Evolutionary conservation across 176 grass and related monocot genomes (phyloP).

Genomic region (Ensete ventricosum): DNA sequence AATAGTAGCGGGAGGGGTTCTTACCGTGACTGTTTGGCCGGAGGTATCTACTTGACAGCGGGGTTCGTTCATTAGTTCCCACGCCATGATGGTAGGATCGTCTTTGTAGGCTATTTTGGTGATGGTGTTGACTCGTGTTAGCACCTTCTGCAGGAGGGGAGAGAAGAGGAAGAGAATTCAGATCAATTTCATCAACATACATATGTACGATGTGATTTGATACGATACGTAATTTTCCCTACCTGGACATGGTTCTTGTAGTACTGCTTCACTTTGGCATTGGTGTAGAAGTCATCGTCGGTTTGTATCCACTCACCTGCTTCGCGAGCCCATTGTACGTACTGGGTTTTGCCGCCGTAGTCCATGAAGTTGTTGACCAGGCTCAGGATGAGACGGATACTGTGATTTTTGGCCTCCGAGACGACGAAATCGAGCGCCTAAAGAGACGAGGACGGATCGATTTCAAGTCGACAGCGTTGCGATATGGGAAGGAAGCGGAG

Average conservation of each 20-base stretch:
- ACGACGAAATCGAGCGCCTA: constrained; percentile 79
- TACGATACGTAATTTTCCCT: background rate
- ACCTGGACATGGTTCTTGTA: constrained; percentile 74
- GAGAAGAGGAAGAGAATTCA: background rate
- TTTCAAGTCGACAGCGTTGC: background rate
- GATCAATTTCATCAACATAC: background rate
- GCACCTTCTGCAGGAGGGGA: constrained; percentile 27
- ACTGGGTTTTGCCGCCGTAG: constrained; percentile 64
- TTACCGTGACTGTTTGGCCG: constrained; percentile 38
- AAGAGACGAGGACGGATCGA: background rate
- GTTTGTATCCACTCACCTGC: constrained; percentile 21
- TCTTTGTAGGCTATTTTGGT: constrained; percentile 54
- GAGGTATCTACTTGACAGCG: constrained; percentile 44
- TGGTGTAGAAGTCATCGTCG: constrained; percentile 69
- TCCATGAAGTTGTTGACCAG: constrained; percentile 69
- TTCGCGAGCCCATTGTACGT: constrained; percentile 56
- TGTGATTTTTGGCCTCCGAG: constrained; percentile 43
- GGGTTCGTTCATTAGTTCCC: constrained; percentile 95
- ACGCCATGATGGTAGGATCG: constrained; percentile 67
- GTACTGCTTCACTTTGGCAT: constrained; percentile 45
- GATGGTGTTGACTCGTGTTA: constrained; percentile 62
- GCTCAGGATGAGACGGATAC: constrained; percentile 56
- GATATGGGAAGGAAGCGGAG: background rate
- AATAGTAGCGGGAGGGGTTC: background rate
- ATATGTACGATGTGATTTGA: background rate